Conservation (phyloP, 805 yeast species). For the Jamesozyma piceae region DNA sequence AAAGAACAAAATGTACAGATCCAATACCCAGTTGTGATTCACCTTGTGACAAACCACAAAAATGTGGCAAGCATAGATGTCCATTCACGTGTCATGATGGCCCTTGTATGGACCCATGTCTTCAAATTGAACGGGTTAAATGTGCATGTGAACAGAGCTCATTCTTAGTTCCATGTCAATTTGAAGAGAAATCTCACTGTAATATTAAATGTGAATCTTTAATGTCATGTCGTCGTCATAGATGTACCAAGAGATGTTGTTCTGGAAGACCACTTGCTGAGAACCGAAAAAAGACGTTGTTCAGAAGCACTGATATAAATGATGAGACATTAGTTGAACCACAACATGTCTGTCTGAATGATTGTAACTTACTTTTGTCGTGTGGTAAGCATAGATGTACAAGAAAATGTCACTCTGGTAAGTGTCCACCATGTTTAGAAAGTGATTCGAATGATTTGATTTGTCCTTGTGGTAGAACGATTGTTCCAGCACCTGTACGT, state of each 20-base stretch:
- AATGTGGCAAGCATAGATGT: constrained; percentile 70
- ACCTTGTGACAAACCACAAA: constrained; percentile 50
- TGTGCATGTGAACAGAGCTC: constrained; percentile 56
- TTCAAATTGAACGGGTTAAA: constrained; percentile 37
- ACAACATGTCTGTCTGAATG: constrained; percentile 59
- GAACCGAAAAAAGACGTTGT: constrained; percentile 36
- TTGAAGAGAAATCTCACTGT: constrained; percentile 54
- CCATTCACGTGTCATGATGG: constrained; percentile 68
- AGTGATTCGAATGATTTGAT: constrained; percentile 69
- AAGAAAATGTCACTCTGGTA: constrained; percentile 68
- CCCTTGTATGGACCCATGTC: constrained; percentile 59
- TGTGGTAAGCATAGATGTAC: constrained; percentile 66
- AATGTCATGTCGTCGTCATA: constrained; percentile 73
- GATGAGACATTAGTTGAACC: constrained; percentile 63
- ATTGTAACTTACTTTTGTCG: constrained; percentile 50
- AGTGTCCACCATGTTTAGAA: constrained; percentile 73
- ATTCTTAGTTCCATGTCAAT: constrained; percentile 57
- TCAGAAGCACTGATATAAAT: constrained; percentile 27
- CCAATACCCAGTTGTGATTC: constrained; percentile 68
- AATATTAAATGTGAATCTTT: constrained; percentile 61
- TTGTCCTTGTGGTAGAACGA: constrained; percentile 74
- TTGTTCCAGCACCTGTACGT: constrained; percentile 71
- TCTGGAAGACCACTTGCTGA: constrained; percentile 51
- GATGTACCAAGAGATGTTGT: constrained; percentile 65
- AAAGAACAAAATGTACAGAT: constrained; percentile 58